Base-by-base conservation (phyloP, 441 rosid species). In the Cnidoscolus chayamansa region DNA sequence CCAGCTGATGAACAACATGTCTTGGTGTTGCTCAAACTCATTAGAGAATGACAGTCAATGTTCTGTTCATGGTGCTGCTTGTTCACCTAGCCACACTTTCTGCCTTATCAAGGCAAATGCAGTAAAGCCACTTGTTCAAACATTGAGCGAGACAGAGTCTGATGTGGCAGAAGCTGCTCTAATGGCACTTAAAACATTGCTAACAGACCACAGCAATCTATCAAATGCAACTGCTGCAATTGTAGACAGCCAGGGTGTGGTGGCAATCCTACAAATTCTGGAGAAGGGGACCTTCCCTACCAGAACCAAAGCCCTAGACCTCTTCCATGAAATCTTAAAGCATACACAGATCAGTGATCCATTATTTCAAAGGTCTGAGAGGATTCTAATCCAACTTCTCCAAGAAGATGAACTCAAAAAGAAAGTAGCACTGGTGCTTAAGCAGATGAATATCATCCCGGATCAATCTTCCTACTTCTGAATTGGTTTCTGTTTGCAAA, bases 381-480 rank as follows among this genome's bases (percentile, higher is more conserved):
- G 80, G 63, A 80, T 84, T 67, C 88, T 86, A 50, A 74, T 86
- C 75, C 86, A 78, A 77, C 81, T 83, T 73, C 85, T 86, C 48
- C 77, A 77, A 1, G 81, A 84, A 35, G 83, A 80, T 40, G 70
- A 63, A 55, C 82, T 84, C 10, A 82, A 63, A 75, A 86, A 84
- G 76, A 81, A 80, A 70, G 85, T 77, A 48, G 90, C 86, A 32
- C 70, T 78, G 49, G 85, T 83, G 73, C 86, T 84, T 64, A 70
- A 66, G 68, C 83, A 81, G 65, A 84, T 86, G 88, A 58, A 72
- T 7, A 16, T 81, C 75, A 74, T 86, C 62, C 90, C 88, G 1
- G 83, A 84, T 10, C 90, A 86, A 72, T 86, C 90, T 16, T 86
- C 88, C 40, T 86, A 83, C 71, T 84, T 86, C 79, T 84, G 76